Evolutionary conservation across 2,329 filamentous ascomycete species (phyloP).

Genomic region (Scorias spongiosa): DNA sequence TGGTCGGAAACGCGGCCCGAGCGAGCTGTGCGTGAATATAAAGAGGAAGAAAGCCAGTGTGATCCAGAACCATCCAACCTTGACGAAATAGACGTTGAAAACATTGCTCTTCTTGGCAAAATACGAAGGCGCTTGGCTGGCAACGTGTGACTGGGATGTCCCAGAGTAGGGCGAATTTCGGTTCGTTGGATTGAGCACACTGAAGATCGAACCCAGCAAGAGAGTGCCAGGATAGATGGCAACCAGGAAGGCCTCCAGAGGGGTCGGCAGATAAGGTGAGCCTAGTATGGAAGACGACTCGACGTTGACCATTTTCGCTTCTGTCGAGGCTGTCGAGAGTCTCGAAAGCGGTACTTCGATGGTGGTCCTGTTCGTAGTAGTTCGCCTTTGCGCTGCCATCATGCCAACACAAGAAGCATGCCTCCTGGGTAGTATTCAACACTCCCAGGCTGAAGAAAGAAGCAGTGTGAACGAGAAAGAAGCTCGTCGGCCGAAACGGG

Average conservation of each 20-base stretch:
- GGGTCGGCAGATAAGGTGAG: slow-evolving; percentile 53
- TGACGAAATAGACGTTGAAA: slow-evolving; percentile 88
- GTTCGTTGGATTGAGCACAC: slow-evolving; percentile 61
- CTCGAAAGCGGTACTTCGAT: background rate
- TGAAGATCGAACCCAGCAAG: slow-evolving; percentile 67
- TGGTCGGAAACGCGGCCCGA: slow-evolving; percentile 27
- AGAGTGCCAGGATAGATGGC: slow-evolving; percentile 63
- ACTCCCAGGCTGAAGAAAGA: too few relatives aligned
- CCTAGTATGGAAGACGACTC: background rate
- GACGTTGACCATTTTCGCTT: background rate
- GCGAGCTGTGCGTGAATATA: slow-evolving; percentile 49
- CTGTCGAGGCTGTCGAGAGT: background rate
- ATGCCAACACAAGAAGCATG: too few relatives aligned
- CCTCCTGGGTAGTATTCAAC: too few relatives aligned
- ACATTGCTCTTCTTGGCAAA: slow-evolving; percentile 90
- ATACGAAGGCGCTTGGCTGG: slow-evolving; percentile 53
- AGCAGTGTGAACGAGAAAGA: too few relatives aligned
- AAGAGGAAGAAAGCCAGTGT: slow-evolving; percentile 60
- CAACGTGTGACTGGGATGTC: slow-evolving; percentile 46
- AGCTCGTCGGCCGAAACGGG: too few relatives aligned
- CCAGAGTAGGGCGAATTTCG: slow-evolving; percentile 47
- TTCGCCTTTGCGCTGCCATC: background rate
- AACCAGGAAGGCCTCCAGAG: slow-evolving; percentile 50
- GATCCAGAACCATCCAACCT: slow-evolving; percentile 88
- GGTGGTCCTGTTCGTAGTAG: background rate